Conservation (phyloP, 2,329 filamentous ascomycete genomes). For the Huntiella savannae region DNA sequence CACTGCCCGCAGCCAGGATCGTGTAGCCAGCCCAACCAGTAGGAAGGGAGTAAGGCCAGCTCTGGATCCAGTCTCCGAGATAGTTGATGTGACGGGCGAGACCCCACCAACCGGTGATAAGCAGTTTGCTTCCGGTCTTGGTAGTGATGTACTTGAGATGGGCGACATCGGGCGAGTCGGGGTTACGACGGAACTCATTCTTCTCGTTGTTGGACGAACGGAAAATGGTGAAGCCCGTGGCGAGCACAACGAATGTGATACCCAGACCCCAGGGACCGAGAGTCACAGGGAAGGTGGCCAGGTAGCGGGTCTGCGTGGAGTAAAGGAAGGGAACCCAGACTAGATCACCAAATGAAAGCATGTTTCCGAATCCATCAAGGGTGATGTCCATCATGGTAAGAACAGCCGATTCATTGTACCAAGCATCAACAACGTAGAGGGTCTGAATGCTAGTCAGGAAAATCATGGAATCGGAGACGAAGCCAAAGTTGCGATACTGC, state of each 20-base stretch:
- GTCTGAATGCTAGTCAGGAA: slow-evolving; percentile 61
- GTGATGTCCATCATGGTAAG: slow-evolving; percentile 90
- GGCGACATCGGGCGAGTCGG: slow-evolving; percentile 55
- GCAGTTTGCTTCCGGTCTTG: slow-evolving; percentile 57
- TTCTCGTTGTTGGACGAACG: slow-evolving; percentile 87
- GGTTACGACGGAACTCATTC: slow-evolving; percentile 80
- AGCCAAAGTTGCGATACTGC: slow-evolving; percentile 72
- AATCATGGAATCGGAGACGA: slow-evolving; percentile 68
- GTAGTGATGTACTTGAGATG: slow-evolving; percentile 80
- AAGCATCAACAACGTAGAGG: slow-evolving; percentile 67
- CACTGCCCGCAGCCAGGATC: slow-evolving; percentile 37
- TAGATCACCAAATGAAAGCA: slow-evolving; percentile 83
- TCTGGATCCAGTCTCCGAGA: slow-evolving; percentile 83
- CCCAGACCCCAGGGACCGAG: slow-evolving; percentile 50
- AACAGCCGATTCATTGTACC: slow-evolving; percentile 75
- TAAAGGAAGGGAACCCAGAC: slow-evolving; percentile 89
- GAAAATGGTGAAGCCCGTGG: slow-evolving; percentile 74
- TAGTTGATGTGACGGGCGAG: slow-evolving; percentile 88
- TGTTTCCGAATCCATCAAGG: slow-evolving; percentile 83
- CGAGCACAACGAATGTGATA: slow-evolving; percentile 47
- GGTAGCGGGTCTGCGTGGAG: slow-evolving; percentile 65
- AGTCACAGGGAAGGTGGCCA: slow-evolving; percentile 62
- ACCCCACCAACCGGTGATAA: slow-evolving; percentile 88
- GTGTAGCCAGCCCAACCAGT: slow-evolving; percentile 71
- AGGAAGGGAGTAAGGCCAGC: slow-evolving; percentile 76